A percentile compares a stretch with the other conserved stretches of the same genome.
Evolutionary conservation across 805 yeast species (phyloP).

Genomic region (Priceomyces medius): DNA sequence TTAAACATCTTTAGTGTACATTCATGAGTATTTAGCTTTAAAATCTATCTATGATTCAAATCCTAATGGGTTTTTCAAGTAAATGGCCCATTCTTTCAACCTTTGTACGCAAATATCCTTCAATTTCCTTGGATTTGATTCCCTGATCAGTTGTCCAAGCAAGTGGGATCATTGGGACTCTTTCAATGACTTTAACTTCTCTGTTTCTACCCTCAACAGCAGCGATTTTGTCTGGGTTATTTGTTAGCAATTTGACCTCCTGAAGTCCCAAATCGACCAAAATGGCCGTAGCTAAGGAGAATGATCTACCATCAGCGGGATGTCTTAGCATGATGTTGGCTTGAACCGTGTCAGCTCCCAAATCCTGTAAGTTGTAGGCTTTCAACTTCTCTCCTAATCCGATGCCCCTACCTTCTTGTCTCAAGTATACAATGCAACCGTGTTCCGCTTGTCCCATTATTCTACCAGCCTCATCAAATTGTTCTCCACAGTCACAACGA

Average conservation of each 20-base stretch:
- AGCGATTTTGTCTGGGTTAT: conserved; percentile 92
- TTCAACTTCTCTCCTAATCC: conserved; percentile 97
- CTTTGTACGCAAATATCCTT: conserved; percentile 90
- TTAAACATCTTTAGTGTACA: background rate
- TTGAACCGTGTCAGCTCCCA: conserved; percentile 98
- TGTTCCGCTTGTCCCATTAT: conserved; percentile 83
- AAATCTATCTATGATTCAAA: conserved; percentile 11
- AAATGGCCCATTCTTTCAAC: conserved; percentile 97
- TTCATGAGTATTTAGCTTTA: background rate
- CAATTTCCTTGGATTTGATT: conserved; percentile 80
- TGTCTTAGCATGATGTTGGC: conserved; percentile 90
- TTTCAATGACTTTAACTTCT: conserved; percentile 71
- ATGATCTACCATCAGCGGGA: conserved; percentile 97
- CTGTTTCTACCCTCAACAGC: conserved; percentile 90
- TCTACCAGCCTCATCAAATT: conserved; percentile 95
- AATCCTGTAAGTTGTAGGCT: conserved; percentile 94
- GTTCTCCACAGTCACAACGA: conserved; percentile 99
- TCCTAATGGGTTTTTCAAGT: conserved; percentile 47
- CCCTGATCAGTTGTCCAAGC: conserved; percentile 74
- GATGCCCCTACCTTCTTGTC: conserved; percentile 98
- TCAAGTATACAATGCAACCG: conserved; percentile 91
- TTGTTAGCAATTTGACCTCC: conserved; percentile 77
- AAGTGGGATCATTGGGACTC: conserved; percentile 96
- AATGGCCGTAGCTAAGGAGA: conserved; percentile 91
- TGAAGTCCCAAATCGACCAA: conserved; percentile 74